phyloP scores from a whole-genome alignment of 2,329 filamentous ascomycete genomes.

The Fusarium continuum region DNA sequence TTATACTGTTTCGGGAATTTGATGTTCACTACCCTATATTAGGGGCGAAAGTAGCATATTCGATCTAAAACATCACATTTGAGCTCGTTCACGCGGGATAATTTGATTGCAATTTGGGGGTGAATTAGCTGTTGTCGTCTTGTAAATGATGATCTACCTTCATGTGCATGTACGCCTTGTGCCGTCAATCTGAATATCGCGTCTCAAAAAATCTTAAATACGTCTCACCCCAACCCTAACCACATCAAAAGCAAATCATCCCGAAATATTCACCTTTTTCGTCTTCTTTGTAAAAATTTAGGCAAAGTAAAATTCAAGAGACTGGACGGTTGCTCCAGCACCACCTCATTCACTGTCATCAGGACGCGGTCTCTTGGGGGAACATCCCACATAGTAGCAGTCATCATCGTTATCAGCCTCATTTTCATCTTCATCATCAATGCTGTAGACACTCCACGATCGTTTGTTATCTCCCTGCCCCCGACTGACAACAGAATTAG shows the following conservation, averaged over 20 bases:
- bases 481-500: not conserved
- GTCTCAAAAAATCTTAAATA: not conserved
- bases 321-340: not conserved
- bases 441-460: not conserved
- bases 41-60: not conserved
- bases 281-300: not conserved
- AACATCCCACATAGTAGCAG: not conserved
- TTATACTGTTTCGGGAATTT: not conserved
- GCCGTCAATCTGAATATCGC: slow-evolving; percentile 6
- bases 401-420: not conserved
- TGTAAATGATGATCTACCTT: not conserved
- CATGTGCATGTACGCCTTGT: not conserved
- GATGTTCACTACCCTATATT: not conserved
- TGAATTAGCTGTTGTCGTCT: not conserved
- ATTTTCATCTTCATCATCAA: not conserved
- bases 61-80: no score
- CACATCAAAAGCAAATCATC: slow-evolving; percentile 3
- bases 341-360: not conserved
- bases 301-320: not conserved
- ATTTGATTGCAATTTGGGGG: not conserved
- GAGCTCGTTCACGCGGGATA: not conserved
- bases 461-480: not conserved
- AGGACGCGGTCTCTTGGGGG: not conserved
- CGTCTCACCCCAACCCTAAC: not conserved
- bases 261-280: not conserved